Percentiles rank a stretch among this genome's conserved stretches.
These are phyloP conservation scores for Thermothelomyces thermophilus DNA, from an alignment of 2,329 filamentous ascomycete species.

Conservation along the genomic window DNA sequence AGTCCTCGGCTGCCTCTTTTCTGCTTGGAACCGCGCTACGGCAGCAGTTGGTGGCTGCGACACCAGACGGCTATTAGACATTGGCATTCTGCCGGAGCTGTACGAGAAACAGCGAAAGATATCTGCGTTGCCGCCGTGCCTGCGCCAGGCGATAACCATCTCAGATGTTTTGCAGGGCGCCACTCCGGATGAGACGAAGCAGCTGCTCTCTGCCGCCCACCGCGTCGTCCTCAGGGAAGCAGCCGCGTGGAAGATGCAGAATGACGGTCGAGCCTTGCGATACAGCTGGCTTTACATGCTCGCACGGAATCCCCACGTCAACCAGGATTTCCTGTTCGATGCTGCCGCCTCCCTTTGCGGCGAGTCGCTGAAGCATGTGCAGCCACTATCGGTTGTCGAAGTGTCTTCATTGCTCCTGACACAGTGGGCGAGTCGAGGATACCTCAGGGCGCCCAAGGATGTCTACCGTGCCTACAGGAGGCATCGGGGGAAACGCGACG, in stretches of 20 bases:
- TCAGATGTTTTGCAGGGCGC: constrained; percentile 1
- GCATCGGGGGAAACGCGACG: constrained; percentile 10
- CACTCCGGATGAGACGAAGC: constrained; percentile 6
- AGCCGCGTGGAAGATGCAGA: not conserved
- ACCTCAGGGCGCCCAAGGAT: constrained; percentile 11
- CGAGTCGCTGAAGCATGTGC: constrained; percentile 13
- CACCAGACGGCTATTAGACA: constrained; percentile 1
- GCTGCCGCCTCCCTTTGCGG: constrained; percentile 11
- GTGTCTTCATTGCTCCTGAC: constrained; percentile 27
- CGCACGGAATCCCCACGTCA: constrained; percentile 20
- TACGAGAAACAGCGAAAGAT: not conserved
- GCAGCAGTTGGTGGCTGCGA: not conserved
- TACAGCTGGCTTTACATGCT: constrained; percentile 27
- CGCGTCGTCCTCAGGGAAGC: constrained; percentile 5
- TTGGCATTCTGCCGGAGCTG: not conserved
- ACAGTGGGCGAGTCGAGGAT: constrained; percentile 30
- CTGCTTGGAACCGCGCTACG: constrained; percentile 9
- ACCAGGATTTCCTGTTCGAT: constrained; percentile 15
- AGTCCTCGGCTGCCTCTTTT: constrained; percentile 16
- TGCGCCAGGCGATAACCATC: constrained; percentile 11
- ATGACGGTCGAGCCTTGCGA: constrained; percentile 7
- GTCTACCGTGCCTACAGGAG: constrained; percentile 13
- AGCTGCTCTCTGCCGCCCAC: constrained; percentile 14
- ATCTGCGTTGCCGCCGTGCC: not conserved
- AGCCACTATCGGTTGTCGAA: constrained; percentile 18